These are phyloP conservation scores for Naganishia friedmannii DNA, from an alignment of 768 basidiomycete species.

Conservation along the genomic window DNA sequence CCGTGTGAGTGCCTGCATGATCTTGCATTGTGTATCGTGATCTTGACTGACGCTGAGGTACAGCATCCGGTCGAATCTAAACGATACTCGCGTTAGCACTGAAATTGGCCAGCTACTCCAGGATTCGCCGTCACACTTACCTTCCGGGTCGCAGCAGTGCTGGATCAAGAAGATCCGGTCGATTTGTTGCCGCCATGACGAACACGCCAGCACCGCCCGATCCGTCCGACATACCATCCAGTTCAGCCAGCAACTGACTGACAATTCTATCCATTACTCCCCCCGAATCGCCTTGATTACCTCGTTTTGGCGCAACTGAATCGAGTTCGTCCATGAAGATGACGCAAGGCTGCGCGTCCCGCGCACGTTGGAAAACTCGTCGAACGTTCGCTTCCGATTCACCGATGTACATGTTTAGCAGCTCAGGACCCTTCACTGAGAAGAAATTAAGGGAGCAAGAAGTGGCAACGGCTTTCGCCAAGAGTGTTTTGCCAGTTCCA, in stretches of 20 bases:
- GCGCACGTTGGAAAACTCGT: constrained; percentile 80
- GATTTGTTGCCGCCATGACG: constrained; percentile 92
- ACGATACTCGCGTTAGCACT: neutral
- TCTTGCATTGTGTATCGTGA: constrained; percentile 77
- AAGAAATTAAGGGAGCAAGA: constrained; percentile 93
- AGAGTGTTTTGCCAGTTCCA: constrained; percentile 89
- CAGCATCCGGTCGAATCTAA: constrained; percentile 91
- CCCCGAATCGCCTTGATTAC: constrained; percentile 91
- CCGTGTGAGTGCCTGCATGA: constrained; percentile 82
- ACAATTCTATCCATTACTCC: constrained; percentile 99
- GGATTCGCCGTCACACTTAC: constrained; percentile 53
- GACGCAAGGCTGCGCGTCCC: constrained; percentile 89
- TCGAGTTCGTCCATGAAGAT: constrained; percentile 97
- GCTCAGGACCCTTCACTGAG: constrained; percentile 97
- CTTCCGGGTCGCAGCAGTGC: constrained; percentile 84
- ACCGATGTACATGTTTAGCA: constrained; percentile 99
- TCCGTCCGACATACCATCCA: constrained; percentile 79
- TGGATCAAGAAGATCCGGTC: constrained; percentile 85
- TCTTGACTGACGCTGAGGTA: constrained; percentile 90
- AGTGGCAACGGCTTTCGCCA: constrained; percentile 94
- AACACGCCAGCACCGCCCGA: constrained; percentile 68
- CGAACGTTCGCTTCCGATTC: constrained; percentile 73
- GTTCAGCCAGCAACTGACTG: constrained; percentile 85
- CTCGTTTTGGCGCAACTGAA: constrained; percentile 88
- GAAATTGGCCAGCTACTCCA: neutral